Evolutionary conservation across 106 monocot species (phyloP), one percentile per base, ranked within the genome.

Genomic region (Cymbidium sinense): DNA sequence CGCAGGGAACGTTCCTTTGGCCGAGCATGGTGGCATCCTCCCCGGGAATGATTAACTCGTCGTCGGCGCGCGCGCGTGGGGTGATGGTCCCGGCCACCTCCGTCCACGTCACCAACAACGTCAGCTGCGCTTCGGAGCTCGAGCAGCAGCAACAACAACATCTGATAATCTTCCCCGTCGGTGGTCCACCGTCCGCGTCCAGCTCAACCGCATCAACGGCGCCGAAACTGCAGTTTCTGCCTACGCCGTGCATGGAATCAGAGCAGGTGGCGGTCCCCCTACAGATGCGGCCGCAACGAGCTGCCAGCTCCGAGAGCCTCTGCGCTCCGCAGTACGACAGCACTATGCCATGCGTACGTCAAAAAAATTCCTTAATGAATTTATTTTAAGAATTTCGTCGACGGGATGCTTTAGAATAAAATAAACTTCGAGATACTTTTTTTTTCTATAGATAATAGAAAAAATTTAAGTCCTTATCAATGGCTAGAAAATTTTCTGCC

Each of bases 1-100:
- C 96, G 21, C 88, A 88, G 76, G 91, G 94, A 27, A 90, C 94
- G 8, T 90, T 98, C 75, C 84, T 98, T 29, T 93, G 91, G 94
- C 96, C 94, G 15, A 81, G 78, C 78, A 85, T 86, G 85, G 43
- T 27, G 52, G 31, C 79, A 8, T 13, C 77, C 7, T 11, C 15
- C 25, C n/a, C 47, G 13, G 47, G 11, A 64, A 1, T 43, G n/a
- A 4, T 9, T 11, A 9, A 18, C 25, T 17, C 44, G 77, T 25
- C 33, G 34, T 76, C 9, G 51, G 4, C 31, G 25, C 78, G 33
- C 0, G 21, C 23, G 19, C n/a, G 36, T 2, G 17, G 4, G 54
- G 58, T 20, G 7, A 28, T 13, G 43, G 58, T 64, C 61, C 18
- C 81, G 1, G 25, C 58, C 20, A 17, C 73, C 28, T 20, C 28